Base-by-base conservation (phyloP, 176 grass and related monocot species). In the Saccharum spontaneum region DNA sequence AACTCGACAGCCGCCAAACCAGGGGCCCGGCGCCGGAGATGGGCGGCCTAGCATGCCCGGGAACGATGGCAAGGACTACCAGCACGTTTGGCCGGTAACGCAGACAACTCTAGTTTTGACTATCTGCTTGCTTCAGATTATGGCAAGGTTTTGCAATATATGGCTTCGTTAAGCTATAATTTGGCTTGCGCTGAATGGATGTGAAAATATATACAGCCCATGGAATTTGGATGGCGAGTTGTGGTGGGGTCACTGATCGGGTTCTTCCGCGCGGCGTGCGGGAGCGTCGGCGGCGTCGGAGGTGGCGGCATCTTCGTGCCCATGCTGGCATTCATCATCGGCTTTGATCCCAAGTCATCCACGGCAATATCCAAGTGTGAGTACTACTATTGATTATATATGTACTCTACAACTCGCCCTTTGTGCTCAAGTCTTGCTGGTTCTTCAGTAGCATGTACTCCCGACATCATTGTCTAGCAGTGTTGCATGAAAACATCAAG, bases 291-390 rank as follows among this genome's bases (percentile, higher is more conserved):
- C 1, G 91, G 94, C 0, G 91, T 97, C 16, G 94, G 94, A 1
- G 94, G 94, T 1, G 94, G 94, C 9, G 94, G 94, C 28, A 97
- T 97, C 77, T 97, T 89, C 34, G 91, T 97, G 18, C 89, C 94
- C 8, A 97, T 93, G 94, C 70, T 97, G 11, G 88, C 87, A 6
- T 73, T 97, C 78, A 94, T 97, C 18, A 66, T 97, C 1, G 91
- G 89, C 2, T 97, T 97, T 23, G 94, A 97, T 75, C 68, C 94
- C 0, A 97, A 94, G 76, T 97, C 91, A 1, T 89, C 94, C 0
- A 94, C 91, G 2, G 94, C 94, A 1, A 83, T 97, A 20, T 97
- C 94, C 0, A 97, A 97, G 62, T 97, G 94, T 91, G 79, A 86
- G 28, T 28, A 28, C 28, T 28, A 28, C 28, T 28, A 28, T 28